Conservation (phyloP, 2,329 filamentous ascomycete genomes). For the Nigrospora oryzae region DNA sequence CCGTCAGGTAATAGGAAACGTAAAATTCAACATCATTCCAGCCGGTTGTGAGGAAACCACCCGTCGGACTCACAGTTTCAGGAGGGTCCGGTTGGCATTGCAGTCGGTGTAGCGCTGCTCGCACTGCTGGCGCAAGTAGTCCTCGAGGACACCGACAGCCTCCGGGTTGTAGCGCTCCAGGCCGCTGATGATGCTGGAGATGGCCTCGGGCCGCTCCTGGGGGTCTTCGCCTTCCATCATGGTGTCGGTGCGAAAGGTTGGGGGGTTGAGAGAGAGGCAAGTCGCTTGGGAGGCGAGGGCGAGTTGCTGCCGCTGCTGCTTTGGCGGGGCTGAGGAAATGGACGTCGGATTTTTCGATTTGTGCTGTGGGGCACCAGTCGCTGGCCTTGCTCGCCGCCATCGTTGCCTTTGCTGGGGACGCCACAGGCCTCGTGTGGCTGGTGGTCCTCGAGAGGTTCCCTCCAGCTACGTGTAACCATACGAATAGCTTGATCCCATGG, state of each 20-base stretch:
- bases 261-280: slow-evolving; percentile 9
- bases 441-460: too few species aligned
- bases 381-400: background rate
- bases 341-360: slow-evolving; percentile 16
- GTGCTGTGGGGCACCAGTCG: slow-evolving; percentile 16
- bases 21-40: slow-evolving; percentile 45
- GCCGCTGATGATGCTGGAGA: slow-evolving; percentile 89
- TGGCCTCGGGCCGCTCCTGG: slow-evolving; percentile 84
- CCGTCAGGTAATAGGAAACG: slow-evolving; percentile 99
- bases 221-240: slow-evolving; percentile 73
- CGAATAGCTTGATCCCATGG: too few species aligned
- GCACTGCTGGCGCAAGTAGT: slow-evolving; percentile 91
- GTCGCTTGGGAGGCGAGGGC: slow-evolving; percentile 1
- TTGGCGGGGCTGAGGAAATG: slow-evolving; percentile 16
- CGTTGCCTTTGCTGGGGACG: too few species aligned
- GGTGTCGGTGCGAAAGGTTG: slow-evolving; percentile 14
- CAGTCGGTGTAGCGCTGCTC: slow-evolving; percentile 90
- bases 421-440: too few species aligned
- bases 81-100: slow-evolving; percentile 89
- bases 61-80: slow-evolving; percentile 79
- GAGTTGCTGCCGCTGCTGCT: slow-evolving; percentile 2
- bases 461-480: too few species aligned
- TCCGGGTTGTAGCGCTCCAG: slow-evolving; percentile 98
- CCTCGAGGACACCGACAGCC: slow-evolving; percentile 86
- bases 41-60: slow-evolving; percentile 54